These are phyloP conservation scores for Colletotrichum incanum DNA, from an alignment of 2,329 filamentous ascomycete species.

Conservation along the genomic window DNA sequence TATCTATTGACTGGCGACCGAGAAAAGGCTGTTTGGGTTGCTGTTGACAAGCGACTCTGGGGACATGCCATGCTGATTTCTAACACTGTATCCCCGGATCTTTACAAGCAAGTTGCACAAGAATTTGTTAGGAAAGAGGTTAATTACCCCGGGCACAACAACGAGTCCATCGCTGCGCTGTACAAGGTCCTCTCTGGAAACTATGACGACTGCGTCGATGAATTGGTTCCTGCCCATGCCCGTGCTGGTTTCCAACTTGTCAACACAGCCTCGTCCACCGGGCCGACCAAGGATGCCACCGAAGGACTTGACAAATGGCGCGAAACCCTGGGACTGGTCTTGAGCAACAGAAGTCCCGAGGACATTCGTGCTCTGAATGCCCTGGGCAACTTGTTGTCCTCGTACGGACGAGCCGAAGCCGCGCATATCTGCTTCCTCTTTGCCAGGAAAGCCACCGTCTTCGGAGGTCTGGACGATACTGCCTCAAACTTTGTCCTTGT, in stretches of 20 bases:
- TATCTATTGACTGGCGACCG: constrained; percentile 85
- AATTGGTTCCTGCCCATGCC: constrained; percentile 93
- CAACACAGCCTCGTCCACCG: constrained; percentile 77
- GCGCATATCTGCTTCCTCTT: constrained; percentile 96
- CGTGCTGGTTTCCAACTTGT: constrained; percentile 93
- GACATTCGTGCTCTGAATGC: constrained; percentile 85
- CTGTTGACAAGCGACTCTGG: constrained; percentile 95
- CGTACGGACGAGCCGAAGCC: constrained; percentile 91
- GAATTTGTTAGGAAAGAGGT: constrained; percentile 98
- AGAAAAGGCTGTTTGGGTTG: constrained; percentile 93
- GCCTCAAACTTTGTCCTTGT: constrained; percentile 85
- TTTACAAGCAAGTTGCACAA: constrained; percentile 94
- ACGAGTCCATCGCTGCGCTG: constrained; percentile 89
- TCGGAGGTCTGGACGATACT: constrained; percentile 88
- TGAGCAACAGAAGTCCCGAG: constrained; percentile 88
- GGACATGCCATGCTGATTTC: constrained; percentile 95
- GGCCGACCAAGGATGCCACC: constrained; percentile 78
- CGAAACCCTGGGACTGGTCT: constrained; percentile 87
- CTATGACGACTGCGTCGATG: constrained; percentile 93
- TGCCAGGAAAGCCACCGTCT: constrained; percentile 77
- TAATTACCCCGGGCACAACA: constrained; percentile 83
- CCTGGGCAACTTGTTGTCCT: constrained; percentile 84
- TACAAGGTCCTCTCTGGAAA: constrained; percentile 97
- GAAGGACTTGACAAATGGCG: constrained; percentile 94
- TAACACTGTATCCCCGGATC: constrained; percentile 80